These are phyloP conservation scores for Cutaneotrichosporon cavernicola DNA, from an alignment of 1,284 basidiomycete species.

Conservation along the genomic window DNA sequence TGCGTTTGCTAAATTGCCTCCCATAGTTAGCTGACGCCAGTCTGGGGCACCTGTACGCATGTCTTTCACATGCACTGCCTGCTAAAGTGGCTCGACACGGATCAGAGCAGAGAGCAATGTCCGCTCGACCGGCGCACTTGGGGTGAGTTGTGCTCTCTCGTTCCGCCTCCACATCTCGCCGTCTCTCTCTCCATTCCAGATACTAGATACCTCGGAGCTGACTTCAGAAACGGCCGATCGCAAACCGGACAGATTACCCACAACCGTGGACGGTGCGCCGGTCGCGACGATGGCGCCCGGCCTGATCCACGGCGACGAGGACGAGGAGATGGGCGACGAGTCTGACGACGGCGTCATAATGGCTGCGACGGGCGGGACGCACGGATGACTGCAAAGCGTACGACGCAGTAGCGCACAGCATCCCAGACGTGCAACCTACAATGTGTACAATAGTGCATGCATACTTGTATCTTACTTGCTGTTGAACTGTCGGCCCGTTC, in stretches of 20 bases:
- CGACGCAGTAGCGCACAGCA: conserved; percentile 4
- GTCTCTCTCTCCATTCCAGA: too few species aligned
- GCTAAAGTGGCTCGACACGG: conserved; percentile 86
- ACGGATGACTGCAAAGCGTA: neutral
- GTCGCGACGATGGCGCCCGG: conserved; percentile 41
- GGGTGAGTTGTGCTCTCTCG: conserved; percentile 62
- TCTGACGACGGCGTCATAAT: conserved; percentile 15
- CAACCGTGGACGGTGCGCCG: conserved; percentile 39
- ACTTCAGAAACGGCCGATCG: conserved; percentile 44
- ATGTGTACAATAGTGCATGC: neutral
- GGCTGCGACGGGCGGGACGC: neutral
- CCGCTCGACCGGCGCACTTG: conserved; percentile 89
- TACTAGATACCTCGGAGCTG: neutral
- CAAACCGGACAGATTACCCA: conserved; percentile 46
- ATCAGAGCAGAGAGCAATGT: conserved; percentile 83
- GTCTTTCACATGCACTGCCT: conserved; percentile 95
- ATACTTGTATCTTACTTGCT: conserved; percentile 1
- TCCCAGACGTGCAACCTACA: neutral
- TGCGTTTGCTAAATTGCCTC: conserved; percentile 54
- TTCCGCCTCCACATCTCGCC: too few species aligned
- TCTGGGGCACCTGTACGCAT: conserved; percentile 94
- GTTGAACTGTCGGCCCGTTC: neutral
- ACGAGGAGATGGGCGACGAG: conserved; percentile 12
- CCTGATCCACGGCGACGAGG: conserved; percentile 24
- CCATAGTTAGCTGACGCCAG: conserved; percentile 41